phyloP scores from a whole-genome alignment of 1,139 yeast species.

The Hansenula sp. region DNA sequence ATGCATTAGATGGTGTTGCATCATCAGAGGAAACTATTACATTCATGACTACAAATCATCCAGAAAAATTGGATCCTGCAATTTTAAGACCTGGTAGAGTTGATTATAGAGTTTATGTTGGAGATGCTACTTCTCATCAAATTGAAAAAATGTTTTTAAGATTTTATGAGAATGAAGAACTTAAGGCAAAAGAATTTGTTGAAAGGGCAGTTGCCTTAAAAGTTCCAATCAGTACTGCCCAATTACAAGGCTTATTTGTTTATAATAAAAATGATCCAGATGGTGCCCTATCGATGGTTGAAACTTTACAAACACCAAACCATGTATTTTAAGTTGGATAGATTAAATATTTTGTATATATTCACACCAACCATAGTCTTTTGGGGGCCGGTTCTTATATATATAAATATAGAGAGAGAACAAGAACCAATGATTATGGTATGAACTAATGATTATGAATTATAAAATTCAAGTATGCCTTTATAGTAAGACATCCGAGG shows the following conservation, averaged over 20 bases:
- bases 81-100: conserved; percentile 89
- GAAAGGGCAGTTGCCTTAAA: conserved; percentile 44
- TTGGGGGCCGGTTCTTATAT: too few relatives aligned
- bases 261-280: conserved; percentile 84
- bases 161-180: conserved; percentile 69
- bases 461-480: too few relatives aligned
- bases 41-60: conserved; percentile 98
- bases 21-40: conserved; percentile 96
- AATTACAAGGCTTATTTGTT: conserved; percentile 91
- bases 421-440: too few relatives aligned
- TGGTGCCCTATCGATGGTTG: conserved; percentile 68
- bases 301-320: conserved; percentile 33
- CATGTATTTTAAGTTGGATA: conserved; percentile 25
- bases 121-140: conserved; percentile 82
- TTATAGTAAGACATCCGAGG: too few relatives aligned
- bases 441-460: too few relatives aligned
- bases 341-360: not conserved
- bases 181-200: conserved; percentile 62
- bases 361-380: not conserved
- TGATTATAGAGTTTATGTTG: conserved; percentile 77
- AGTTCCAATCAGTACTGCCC: conserved; percentile 82
- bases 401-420: too few relatives aligned
- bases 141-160: conserved; percentile 80
- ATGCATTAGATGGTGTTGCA: conserved; percentile 98
- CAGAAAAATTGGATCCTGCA: conserved; percentile 86